Conservation (phyloP, 371 early-diverging fungal genomes). For the Rhizopus microsporus region DNA sequence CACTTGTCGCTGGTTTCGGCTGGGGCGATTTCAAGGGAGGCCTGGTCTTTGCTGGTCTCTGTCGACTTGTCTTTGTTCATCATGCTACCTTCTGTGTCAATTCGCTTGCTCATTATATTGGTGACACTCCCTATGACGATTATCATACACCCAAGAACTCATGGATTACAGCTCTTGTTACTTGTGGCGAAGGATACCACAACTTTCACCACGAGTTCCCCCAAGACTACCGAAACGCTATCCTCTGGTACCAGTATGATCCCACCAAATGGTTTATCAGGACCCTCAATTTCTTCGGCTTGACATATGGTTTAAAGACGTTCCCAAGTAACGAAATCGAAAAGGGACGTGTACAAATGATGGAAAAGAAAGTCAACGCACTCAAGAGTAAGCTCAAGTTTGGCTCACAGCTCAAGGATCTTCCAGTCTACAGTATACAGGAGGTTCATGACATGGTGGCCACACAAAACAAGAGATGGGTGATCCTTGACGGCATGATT, state of each 20-base stretch:
- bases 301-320: constrained; percentile 82
- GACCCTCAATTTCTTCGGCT: constrained; percentile 60
- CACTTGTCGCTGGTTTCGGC: constrained; percentile 75
- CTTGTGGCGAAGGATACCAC: constrained; percentile 86
- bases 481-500: constrained; percentile 85
- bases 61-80: constrained; percentile 82
- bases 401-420: constrained; percentile 67
- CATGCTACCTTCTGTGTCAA: constrained; percentile 97
- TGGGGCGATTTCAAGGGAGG: constrained; percentile 94
- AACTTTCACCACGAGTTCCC: constrained; percentile 96
- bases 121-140: constrained; percentile 79
- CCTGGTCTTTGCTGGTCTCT: constrained; percentile 80
- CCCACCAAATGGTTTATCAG: constrained; percentile 95
- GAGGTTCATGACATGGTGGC: constrained; percentile 64
- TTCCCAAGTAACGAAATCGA: constrained; percentile 90
- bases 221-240: constrained; percentile 93
- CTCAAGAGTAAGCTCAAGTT: constrained; percentile 67
- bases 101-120: constrained; percentile 82
- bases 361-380: constrained; percentile 73
- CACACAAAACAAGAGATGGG: constrained; percentile 67
- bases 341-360: constrained; percentile 86
- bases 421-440: constrained; percentile 78
- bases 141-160: constrained; percentile 79
- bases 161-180: constrained; percentile 79
- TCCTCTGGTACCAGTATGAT: constrained; percentile 88